Conservation (phyloP, 1,284 basidiomycete genomes). For the Pyrrhoderma noxium region DNA sequence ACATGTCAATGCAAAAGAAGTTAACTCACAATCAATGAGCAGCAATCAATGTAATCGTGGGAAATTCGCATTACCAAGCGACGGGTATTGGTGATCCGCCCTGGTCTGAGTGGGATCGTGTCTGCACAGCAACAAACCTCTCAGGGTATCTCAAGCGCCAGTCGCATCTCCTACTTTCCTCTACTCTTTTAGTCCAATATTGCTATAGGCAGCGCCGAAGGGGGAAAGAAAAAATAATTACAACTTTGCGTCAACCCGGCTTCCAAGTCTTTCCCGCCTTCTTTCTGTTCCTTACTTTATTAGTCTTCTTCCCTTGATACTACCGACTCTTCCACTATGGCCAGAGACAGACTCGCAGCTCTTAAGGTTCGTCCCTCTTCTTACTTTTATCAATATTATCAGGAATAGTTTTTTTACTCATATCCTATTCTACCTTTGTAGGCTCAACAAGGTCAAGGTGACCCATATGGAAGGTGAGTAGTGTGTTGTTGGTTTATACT, state of each 20-base stretch:
- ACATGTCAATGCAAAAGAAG: too few species aligned
- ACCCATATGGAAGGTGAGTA: conserved; percentile 12
- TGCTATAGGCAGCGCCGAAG: too few species aligned
- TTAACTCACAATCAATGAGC: too few species aligned
- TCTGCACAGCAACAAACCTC: too few species aligned
- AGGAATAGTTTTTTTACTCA: too few species aligned
- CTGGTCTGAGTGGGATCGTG: too few species aligned
- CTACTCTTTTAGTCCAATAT: conserved; percentile 16
- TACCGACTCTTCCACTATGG: conserved; percentile 42
- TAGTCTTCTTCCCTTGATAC: conserved; percentile 19
- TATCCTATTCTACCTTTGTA: neutral
- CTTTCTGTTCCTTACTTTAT: conserved; percentile 19
- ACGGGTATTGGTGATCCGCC: too few species aligned
- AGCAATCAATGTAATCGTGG: conserved; percentile 9
- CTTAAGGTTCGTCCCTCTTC: conserved; percentile 51
- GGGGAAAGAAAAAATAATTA: too few species aligned
- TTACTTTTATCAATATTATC: conserved; percentile 18
- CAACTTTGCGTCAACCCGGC: neutral
- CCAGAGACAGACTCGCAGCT: conserved; percentile 76
- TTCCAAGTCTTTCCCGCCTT: conserved; percentile 3
- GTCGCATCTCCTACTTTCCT: neutral
- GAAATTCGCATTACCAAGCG: neutral
- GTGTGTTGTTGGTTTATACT: neutral
- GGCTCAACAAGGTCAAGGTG: conserved; percentile 8
- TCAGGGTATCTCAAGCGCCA: too few species aligned